Evolutionary conservation across 805 yeast species (phyloP).

Genomic region (Ogataea thermomethanolica): DNA sequence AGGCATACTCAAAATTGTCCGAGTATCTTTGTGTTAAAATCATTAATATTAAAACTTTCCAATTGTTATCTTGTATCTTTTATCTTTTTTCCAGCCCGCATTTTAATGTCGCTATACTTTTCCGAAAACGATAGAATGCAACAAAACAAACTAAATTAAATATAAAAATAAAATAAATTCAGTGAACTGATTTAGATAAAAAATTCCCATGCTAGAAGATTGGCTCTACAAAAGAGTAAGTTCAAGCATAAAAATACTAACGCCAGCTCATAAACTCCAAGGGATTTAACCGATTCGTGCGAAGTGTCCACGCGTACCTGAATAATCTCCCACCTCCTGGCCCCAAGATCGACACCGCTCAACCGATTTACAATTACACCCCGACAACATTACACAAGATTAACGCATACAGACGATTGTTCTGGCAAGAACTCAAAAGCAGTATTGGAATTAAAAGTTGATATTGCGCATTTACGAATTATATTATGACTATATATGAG

Average conservation of each 20-base stretch:
- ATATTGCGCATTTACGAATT: not conserved
- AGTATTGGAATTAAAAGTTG: slow-evolving; percentile 45
- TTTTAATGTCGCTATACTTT: not conserved
- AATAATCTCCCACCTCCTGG: slow-evolving; percentile 54
- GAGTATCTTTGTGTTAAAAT: slow-evolving; percentile 16
- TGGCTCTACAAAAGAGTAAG: slow-evolving; percentile 37
- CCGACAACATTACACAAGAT: slow-evolving; percentile 56
- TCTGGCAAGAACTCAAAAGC: slow-evolving; percentile 57
- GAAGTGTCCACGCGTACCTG: slow-evolving; percentile 56
- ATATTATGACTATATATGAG: slow-evolving; percentile 3
- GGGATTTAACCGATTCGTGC: slow-evolving; percentile 60
- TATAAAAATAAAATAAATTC: too few species aligned
- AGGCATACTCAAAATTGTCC: slow-evolving; percentile 17
- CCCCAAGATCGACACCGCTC: slow-evolving; percentile 15
- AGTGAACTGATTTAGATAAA: not conserved
- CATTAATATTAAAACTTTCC: not conserved
- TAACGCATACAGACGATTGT: slow-evolving; percentile 58
- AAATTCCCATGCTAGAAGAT: slow-evolving; percentile 40
- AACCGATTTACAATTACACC: slow-evolving; percentile 20
- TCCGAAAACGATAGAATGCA: not conserved
- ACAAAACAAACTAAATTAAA: too few species aligned
- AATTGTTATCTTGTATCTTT: slow-evolving; percentile 1
- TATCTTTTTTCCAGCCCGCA: not conserved
- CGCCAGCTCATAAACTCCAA: slow-evolving; percentile 49
- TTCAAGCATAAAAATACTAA: not conserved